These are phyloP conservation scores for Closterium sp. DNA, from an alignment of 139 green algal species.

Conservation along the genomic window DNA sequence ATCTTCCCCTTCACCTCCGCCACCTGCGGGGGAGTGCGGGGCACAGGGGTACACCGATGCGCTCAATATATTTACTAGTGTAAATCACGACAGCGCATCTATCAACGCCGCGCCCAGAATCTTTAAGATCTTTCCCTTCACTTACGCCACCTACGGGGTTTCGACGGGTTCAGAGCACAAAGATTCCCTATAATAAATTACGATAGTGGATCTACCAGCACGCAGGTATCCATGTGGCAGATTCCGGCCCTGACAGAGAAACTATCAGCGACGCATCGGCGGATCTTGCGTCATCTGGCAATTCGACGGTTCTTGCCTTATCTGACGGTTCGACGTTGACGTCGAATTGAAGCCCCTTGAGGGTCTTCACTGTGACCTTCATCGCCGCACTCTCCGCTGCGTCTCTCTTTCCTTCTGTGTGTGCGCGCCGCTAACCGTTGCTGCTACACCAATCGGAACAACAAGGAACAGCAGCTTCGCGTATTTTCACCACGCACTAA, in stretches of 20 bases:
- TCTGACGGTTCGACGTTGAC: conserved; percentile 69
- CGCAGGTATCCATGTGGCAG: conserved; percentile 60
- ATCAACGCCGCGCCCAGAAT: conserved; percentile 59
- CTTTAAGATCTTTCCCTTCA: conserved; percentile 70
- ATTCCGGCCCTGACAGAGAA: conserved; percentile 1
- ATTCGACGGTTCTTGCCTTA: conserved; percentile 55
- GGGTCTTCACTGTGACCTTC: conserved; percentile 87
- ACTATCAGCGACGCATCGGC: background rate
- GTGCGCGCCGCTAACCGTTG: too few relatives aligned
- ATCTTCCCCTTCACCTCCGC: conserved; percentile 69
- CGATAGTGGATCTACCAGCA: conserved; percentile 69
- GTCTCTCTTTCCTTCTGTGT: too few relatives aligned
- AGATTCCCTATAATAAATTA: background rate
- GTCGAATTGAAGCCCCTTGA: conserved; percentile 75
- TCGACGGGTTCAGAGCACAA: background rate
- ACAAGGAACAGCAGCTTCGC: too few relatives aligned
- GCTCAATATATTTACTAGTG: too few relatives aligned
- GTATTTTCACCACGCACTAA: too few relatives aligned
- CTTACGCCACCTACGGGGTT: conserved; percentile 59
- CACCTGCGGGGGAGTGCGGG: conserved; percentile 57
- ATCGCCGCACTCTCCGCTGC: conserved; percentile 53
- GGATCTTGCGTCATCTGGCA: too few relatives aligned
- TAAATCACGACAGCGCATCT: too few relatives aligned
- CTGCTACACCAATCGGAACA: too few relatives aligned
- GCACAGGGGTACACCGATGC: background rate